Evolutionary conservation across 1,284 basidiomycete genomes (phyloP).

Genomic region (Ustilago xerochloae): DNA sequence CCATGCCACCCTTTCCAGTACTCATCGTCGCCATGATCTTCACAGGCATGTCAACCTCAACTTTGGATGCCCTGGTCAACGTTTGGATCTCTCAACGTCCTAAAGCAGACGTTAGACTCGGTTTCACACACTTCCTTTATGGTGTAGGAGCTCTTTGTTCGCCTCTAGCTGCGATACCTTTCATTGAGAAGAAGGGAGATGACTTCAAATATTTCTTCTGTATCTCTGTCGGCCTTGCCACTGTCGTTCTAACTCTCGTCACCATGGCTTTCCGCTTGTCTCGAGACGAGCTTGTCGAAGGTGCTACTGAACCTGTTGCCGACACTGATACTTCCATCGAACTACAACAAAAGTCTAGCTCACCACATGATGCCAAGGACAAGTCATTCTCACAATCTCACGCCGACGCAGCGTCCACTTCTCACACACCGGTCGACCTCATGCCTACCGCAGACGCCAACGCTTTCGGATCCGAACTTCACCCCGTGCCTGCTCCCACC

Average conservation of each 20-base stretch:
- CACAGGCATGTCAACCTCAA: slow-evolving; percentile 26
- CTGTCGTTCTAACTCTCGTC: slow-evolving; percentile 22
- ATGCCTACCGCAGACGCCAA: slow-evolving; percentile 10
- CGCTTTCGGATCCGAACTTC: slow-evolving; percentile 9
- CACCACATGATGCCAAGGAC: background rate
- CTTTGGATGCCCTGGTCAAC: slow-evolving; percentile 43
- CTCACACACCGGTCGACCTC: slow-evolving; percentile 8
- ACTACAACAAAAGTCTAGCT: slow-evolving; percentile 4
- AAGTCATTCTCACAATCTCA: background rate
- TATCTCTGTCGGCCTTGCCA: slow-evolving; percentile 34
- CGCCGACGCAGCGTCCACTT: background rate
- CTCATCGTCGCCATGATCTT: slow-evolving; percentile 44
- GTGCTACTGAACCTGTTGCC: background rate
- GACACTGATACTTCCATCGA: slow-evolving; percentile 4
- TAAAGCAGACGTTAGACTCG: slow-evolving; percentile 40
- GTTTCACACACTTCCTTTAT: slow-evolving; percentile 49
- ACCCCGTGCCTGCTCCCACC: slow-evolving; percentile 1
- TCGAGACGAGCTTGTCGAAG: slow-evolving; percentile 35
- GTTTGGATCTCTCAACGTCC: slow-evolving; percentile 47
- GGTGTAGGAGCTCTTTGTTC: slow-evolving; percentile 51
- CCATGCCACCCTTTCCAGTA: slow-evolving; percentile 49
- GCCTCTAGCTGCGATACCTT: slow-evolving; percentile 50
- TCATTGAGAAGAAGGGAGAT: slow-evolving; percentile 30
- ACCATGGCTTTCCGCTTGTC: slow-evolving; percentile 37
- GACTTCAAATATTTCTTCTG: slow-evolving; percentile 50